These are phyloP conservation scores for Gossypium turneri DNA, from an alignment of 345 rosid species.

Conservation along the genomic window DNA sequence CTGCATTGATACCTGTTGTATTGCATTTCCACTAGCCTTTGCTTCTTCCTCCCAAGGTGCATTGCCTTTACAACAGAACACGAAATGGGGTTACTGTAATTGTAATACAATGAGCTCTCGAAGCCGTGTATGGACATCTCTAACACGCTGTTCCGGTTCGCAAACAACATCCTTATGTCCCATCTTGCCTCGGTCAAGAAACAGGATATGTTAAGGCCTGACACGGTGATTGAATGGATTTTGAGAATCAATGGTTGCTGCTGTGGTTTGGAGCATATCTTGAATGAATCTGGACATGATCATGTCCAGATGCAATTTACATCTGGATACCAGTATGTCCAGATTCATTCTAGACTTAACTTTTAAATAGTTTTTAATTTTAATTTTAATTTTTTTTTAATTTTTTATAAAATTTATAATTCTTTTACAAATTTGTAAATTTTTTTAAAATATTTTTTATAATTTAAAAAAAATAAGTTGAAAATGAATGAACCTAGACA, in stretches of 20 bases:
- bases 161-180: conserved; percentile 20
- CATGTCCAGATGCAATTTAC: no score
- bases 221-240: conserved; percentile 17
- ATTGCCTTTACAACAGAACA: conserved; percentile 14
- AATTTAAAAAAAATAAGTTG: no score
- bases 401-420: no score
- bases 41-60: conserved; percentile 19
- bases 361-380: no score
- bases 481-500: no score
- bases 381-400: no score
- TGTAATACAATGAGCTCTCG: conserved; percentile 15
- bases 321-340: no score
- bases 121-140: conserved; percentile 16
- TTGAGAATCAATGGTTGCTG: conserved; percentile 25
- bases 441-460: no score
- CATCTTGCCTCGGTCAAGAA: conserved; percentile 13
- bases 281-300: not conserved
- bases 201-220: conserved; percentile 19
- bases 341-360: no score
- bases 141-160: conserved; percentile 15
- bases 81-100: conserved; percentile 14
- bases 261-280: conserved; percentile 20
- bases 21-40: conserved; percentile 16
- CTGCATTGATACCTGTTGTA: conserved; percentile 18
- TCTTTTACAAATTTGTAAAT: no score